A percentile compares a stretch with the other conserved stretches of the same genome.
Evolutionary conservation across 1,139 yeast genomes (phyloP).

Genomic region (Pichia inconspicua): DNA sequence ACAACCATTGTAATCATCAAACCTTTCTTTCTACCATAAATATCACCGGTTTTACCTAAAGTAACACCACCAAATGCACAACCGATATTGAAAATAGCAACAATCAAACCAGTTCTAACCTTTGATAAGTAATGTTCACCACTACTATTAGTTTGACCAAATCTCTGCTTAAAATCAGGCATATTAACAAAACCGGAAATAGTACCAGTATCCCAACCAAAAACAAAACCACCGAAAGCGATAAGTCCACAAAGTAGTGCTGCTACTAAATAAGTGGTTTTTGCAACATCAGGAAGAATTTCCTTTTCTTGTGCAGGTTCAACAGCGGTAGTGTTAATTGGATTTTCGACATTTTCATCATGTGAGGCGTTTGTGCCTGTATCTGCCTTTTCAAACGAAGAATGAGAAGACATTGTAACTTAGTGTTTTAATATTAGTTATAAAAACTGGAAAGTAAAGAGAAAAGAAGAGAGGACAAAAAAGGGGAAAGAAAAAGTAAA

Average conservation of each 20-base stretch:
- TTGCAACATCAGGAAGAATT: conserved; percentile 13
- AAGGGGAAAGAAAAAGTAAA: not conserved
- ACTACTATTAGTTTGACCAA: conserved; percentile 33
- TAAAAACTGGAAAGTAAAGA: not conserved
- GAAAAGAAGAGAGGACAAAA: not conserved
- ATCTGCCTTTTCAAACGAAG: conserved; percentile 5
- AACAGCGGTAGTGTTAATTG: not conserved
- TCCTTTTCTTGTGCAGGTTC: conserved; percentile 2
- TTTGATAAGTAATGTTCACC: conserved; percentile 40
- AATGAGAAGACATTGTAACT: conserved; percentile 10
- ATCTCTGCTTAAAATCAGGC: conserved; percentile 51
- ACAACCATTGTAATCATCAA: conserved; percentile 47
- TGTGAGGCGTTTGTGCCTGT: conserved; percentile 4
- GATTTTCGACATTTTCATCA: not conserved
- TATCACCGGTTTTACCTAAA: conserved; percentile 50
- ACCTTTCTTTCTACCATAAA: conserved; percentile 55
- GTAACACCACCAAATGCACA: conserved; percentile 62
- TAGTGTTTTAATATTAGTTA: conserved; percentile 1
- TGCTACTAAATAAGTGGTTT: conserved; percentile 10
- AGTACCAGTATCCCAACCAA: conserved; percentile 76
- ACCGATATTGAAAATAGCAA: conserved; percentile 64
- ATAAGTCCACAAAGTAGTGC: conserved; percentile 37
- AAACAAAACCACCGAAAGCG: conserved; percentile 65
- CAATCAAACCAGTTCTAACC: conserved; percentile 54
- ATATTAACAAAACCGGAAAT: conserved; percentile 71